Evolutionary conservation across 306 rosid species (phyloP).

Genomic region (Dryas octopetala): DNA sequence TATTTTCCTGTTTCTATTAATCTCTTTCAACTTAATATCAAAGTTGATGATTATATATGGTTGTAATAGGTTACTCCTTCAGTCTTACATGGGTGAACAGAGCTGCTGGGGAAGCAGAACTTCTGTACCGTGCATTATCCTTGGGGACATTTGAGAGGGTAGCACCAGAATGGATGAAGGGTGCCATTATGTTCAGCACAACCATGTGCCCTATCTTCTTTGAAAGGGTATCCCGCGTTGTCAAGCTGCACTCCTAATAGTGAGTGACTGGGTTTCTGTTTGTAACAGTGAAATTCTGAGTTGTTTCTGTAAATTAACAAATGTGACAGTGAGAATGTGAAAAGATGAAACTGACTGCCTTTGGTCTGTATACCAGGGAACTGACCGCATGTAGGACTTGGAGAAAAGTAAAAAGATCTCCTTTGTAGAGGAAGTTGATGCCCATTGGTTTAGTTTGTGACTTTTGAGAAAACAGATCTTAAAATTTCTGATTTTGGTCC

Average conservation of each 20-base stretch:
- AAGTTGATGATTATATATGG: constrained; percentile 19
- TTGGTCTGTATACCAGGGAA: no score
- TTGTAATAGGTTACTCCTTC: constrained; percentile 70
- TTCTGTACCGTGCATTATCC: constrained; percentile 57
- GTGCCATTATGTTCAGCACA: constrained; percentile 72
- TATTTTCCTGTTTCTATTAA: background rate
- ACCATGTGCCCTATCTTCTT: constrained; percentile 82
- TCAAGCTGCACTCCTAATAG: constrained; percentile 42
- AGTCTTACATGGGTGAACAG: constrained; percentile 64
- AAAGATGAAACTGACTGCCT: no score
- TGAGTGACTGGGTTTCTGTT: no score
- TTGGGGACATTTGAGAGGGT: constrained; percentile 81
- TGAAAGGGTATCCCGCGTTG: constrained; percentile 59
- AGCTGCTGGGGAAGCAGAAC: constrained; percentile 52
- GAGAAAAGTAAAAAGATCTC: no score
- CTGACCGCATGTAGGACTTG: no score
- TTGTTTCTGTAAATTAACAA: no score
- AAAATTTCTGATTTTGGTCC: no score
- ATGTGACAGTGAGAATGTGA: no score
- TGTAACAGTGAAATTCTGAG: no score
- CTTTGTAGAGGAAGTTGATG: no score
- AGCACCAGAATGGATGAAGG: constrained; percentile 97
- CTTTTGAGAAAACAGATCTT: no score
- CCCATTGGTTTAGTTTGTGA: no score
- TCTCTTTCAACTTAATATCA: background rate